Base-by-base conservation (phyloP, 371 early-diverging fungal species). In the Mortierella sp. region DNA sequence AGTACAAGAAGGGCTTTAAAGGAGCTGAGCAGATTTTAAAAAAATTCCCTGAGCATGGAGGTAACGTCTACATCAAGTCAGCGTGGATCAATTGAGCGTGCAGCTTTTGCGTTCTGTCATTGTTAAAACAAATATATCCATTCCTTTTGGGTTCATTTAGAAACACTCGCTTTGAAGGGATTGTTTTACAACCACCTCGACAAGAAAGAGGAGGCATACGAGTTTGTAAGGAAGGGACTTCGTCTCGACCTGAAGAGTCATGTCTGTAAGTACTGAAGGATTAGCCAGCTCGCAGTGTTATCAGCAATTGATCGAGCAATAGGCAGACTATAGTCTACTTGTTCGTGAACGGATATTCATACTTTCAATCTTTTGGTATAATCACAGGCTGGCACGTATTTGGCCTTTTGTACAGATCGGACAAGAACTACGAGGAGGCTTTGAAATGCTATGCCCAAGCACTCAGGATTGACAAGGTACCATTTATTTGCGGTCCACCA, bases 1-100 rank as follows among this genome's bases (percentile, higher is more conserved):
- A 97, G 84, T 97, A 97, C 88, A 97, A 97, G 85, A 96, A 95
- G 78, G 99, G 97, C 11, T 84, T 98, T 20, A 97, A 98, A 86
- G 84, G 90, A 11, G 90, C 94, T 22, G 98, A 99, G 40, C 90
- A 93, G 83, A 96, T 99, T 75, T 86, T 99, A 63, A 95, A 94
- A 86, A 98, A 95, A 88, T 91, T 88, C 66, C 97, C 99, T 51
- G 94, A 96, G 40, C 97, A 99, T 87, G 98, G 97, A 71, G 95
- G 95, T 95, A 89, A 57, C n/a, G 18, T 0, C 12, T 12, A 55
- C 22, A 55, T 16, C 55, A 26, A 8, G 28, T 3, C 28, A 55
- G 3, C 10, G 22, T 55, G 24, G 55, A 26, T 26, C 55, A 55
- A 60, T 60, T 35, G 60, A 30, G 18, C 24, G 24, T 14, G 4